A percentile compares a stretch with the other conserved stretches of the same genome.
phyloP scores from a whole-genome alignment of 305 asterid genomes.

The Fraxinus albicans region DNA sequence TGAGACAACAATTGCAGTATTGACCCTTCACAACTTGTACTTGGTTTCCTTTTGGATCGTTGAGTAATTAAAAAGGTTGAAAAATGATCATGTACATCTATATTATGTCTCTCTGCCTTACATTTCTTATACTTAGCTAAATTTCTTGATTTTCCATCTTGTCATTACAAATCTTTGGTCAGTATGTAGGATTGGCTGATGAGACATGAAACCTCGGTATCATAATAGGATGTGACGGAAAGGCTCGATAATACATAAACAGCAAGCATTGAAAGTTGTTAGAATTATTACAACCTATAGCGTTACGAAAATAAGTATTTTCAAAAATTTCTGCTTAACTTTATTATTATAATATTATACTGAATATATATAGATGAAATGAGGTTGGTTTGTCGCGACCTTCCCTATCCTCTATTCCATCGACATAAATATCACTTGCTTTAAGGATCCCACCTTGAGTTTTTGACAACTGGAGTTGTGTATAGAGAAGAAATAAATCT shows the following conservation, averaged over 20 bases:
- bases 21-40: not conserved
- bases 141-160: not conserved
- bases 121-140: not conserved
- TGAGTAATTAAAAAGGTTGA: too few species aligned
- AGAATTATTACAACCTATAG: not conserved
- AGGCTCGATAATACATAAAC: not conserved
- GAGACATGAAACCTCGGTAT: not conserved
- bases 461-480: not conserved
- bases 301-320: not conserved
- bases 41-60: not conserved
- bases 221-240: not conserved
- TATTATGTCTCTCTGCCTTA: not conserved
- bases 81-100: not conserved
- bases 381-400: not conserved
- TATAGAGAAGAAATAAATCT: not conserved
- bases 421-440: not conserved
- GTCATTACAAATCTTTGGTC: not conserved
- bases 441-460: too few species aligned
- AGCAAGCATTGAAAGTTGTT: not conserved
- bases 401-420: not conserved
- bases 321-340: not conserved
- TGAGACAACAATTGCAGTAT: not conserved
- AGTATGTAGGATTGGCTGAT: not conserved
- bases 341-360: not conserved
- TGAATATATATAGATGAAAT: not conserved